These are phyloP conservation scores for Leishmania tarentolae DNA, from an alignment of 208 protist genomes.

Conservation along the genomic window DNA sequence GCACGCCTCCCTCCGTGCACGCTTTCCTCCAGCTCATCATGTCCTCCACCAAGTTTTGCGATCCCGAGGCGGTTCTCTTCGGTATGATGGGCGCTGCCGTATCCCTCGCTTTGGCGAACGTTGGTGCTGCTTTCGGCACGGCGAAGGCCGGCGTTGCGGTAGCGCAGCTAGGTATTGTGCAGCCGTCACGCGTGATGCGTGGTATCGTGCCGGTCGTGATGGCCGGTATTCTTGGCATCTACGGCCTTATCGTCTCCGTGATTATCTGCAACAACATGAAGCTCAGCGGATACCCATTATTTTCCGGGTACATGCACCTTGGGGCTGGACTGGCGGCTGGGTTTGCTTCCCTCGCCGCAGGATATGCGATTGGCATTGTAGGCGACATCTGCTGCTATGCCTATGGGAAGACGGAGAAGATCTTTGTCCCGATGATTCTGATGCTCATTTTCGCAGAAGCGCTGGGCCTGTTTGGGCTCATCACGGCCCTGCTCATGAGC, in stretches of 20 bases:
- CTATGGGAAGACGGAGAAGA: slow-evolving; percentile 94
- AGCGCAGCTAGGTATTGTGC: slow-evolving; percentile 95
- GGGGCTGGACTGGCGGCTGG: slow-evolving; percentile 96
- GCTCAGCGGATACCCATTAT: slow-evolving; percentile 59
- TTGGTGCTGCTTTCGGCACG: slow-evolving; percentile 98
- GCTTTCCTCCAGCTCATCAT: not conserved
- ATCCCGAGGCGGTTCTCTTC: slow-evolving; percentile 90
- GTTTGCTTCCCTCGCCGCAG: slow-evolving; percentile 94
- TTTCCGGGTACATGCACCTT: slow-evolving; percentile 95
- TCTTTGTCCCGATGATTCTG: slow-evolving; percentile 99
- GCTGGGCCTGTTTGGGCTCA: slow-evolving; percentile 98
- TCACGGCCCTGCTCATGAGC: slow-evolving; percentile 96
- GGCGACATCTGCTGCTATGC: slow-evolving; percentile 96
- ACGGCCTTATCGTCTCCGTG: slow-evolving; percentile 87
- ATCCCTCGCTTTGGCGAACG: slow-evolving; percentile 87
- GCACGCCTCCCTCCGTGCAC: not conserved
- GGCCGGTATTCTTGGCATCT: slow-evolving; percentile 94
- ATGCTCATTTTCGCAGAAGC: slow-evolving; percentile 99
- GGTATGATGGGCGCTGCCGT: slow-evolving; percentile 94
- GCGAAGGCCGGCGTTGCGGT: slow-evolving; percentile 98
- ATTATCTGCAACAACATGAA: slow-evolving; percentile 91
- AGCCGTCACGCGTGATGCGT: slow-evolving; percentile 94
- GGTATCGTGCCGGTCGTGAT: slow-evolving; percentile 92
- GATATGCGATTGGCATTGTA: slow-evolving; percentile 99
- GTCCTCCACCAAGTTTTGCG: slow-evolving; percentile 38